Evolutionary conservation across 2,329 filamentous ascomycete species (phyloP).

Genomic region (Aspergillus sp.): DNA sequence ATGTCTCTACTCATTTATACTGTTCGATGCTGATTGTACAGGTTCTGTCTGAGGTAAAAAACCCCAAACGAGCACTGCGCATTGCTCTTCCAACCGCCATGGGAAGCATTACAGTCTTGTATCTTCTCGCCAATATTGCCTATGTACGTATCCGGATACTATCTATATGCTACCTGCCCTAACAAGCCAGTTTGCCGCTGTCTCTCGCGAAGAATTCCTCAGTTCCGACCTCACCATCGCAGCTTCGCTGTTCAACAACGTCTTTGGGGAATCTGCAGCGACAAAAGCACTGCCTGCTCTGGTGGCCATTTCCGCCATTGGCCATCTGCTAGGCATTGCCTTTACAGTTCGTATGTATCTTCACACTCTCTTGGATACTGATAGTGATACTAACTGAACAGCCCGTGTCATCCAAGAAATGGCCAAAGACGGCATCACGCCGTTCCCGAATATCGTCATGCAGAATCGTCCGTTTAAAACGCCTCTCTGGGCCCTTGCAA

Average conservation of each 20-base stretch:
- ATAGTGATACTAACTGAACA: background rate
- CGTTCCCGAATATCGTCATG: conserved; percentile 17
- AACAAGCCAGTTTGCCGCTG: conserved; percentile 40
- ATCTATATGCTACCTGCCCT: background rate
- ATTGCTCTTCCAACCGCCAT: conserved; percentile 50
- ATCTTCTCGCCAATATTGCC: conserved; percentile 52
- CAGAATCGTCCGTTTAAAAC: conserved; percentile 18
- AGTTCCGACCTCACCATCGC: conserved; percentile 48
- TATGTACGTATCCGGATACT: conserved; percentile 27
- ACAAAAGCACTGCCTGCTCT: conserved; percentile 14
- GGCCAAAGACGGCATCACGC: conserved; percentile 19
- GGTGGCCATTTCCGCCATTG: conserved; percentile 18
- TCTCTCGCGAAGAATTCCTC: conserved; percentile 48
- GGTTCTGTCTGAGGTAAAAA: conserved; percentile 49
- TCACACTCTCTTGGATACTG: background rate
- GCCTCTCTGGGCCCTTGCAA: conserved; percentile 8
- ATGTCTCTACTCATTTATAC: background rate
- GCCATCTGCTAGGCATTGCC: conserved; percentile 17
- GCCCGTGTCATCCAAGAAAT: conserved; percentile 19
- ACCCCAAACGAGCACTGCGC: conserved; percentile 52
- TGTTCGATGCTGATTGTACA: conserved; percentile 1
- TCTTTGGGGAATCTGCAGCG: conserved; percentile 32
- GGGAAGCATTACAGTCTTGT: conserved; percentile 45
- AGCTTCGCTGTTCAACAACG: conserved; percentile 45
- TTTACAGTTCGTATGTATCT: conserved; percentile 14